Evolutionary conservation across 1,284 basidiomycete genomes (phyloP), one percentile per base, ranked within the genome.

Genomic region (Trichosporon coremiiforme): DNA sequence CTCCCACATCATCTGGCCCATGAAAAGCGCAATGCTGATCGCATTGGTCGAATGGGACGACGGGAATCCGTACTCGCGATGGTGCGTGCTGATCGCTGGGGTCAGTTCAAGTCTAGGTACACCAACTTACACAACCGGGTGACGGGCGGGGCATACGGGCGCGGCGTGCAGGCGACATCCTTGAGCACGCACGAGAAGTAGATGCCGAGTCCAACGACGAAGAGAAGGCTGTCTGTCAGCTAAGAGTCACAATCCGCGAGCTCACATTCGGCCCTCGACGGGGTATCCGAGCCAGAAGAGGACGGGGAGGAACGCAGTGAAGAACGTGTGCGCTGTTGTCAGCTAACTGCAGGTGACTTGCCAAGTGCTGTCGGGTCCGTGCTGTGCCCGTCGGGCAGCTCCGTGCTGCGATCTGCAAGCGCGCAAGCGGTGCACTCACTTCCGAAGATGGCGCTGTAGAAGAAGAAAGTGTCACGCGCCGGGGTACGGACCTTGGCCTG

Each of bases 31-130:
- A 73, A 96, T 92, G 45, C 93, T 94, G 68, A 95, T 88, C 64
- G 89, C 89, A 80, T 96, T 98, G 1, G 95, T 94, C 1, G 94
- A 93, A 79, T 99, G 96, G 0, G 95, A 98, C 0, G 95, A 98
- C 0, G 95, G 95, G 79, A 98, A 98, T 17, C 96, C 82, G 67
- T 83, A 83, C 74, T 85, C 85, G 53, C 84, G 79, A 57, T 94
- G 92, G 78, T 94, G 93, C 0, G 87, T 89, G 47, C 92, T 91
- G 74, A 94, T 91, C 2, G 90, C 92, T 94, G 75, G 4, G n/a
- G 60, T 64, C 53, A 53, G 63, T 66, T 25, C 25, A 25, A 25
- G 25, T 25, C 25, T 25, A 25, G 25, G 25, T 25, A 25, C 25
- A 25, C 25, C 25, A 25, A 77, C 82, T 73, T 65, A 83, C 83